These are phyloP conservation scores for Geranomyces variabilis DNA, from an alignment of 192 early-diverging fungal genomes.

Conservation along the genomic window DNA sequence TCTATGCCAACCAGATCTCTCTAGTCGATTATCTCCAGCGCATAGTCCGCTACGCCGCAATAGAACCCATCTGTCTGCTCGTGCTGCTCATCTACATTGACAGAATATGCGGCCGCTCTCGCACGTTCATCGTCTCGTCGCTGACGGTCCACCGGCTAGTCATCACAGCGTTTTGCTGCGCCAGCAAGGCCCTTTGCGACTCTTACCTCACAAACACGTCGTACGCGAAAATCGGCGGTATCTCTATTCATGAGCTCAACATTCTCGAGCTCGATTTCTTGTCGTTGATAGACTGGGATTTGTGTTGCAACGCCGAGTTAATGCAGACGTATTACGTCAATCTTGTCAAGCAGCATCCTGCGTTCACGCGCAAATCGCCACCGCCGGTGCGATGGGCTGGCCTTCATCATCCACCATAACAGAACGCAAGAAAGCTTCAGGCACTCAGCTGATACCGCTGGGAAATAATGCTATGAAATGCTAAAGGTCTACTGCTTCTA, in stretches of 20 bases:
- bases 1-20: too few relatives aligned
- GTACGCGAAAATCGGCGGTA: constrained; percentile 95
- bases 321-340: constrained; percentile 94
- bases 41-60: constrained; percentile 86
- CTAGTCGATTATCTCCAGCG: constrained; percentile 87
- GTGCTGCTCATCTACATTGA: constrained; percentile 95
- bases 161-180: constrained; percentile 25
- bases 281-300: constrained; percentile 87
- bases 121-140: constrained; percentile 85
- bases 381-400: too few relatives aligned
- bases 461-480: too few relatives aligned
- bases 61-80: constrained; percentile 85
- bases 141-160: constrained; percentile 77
- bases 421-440: too few relatives aligned
- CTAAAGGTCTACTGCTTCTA: too few relatives aligned
- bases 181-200: constrained; percentile 18
- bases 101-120: constrained; percentile 58
- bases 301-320: constrained; percentile 74
- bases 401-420: too few relatives aligned
- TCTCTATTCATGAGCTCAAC: constrained; percentile 91
- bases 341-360: constrained; percentile 69
- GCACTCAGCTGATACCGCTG: too few relatives aligned
- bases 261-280: constrained; percentile 84
- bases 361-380: not conserved
- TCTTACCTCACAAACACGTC: constrained; percentile 89